A percentile compares a stretch with the other conserved stretches of the same genome.
These are phyloP conservation scores for Tetrapyrgos nigripes DNA, from an alignment of 1,284 basidiomycete genomes.

Conservation along the genomic window DNA sequence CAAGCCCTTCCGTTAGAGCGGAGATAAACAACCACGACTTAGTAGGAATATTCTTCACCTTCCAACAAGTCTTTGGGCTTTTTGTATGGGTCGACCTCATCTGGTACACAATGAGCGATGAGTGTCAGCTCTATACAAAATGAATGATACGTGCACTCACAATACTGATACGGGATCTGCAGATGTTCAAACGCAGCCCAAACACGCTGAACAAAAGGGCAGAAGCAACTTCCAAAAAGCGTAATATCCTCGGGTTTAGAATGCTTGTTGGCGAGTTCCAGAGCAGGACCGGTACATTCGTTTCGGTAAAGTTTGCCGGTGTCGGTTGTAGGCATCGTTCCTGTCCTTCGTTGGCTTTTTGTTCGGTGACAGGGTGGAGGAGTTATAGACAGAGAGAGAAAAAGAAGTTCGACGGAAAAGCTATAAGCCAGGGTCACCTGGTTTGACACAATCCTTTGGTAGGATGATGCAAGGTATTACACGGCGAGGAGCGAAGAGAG, in stretches of 20 bases:
- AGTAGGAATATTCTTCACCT: no score
- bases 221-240: slow-evolving; percentile 75
- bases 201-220: slow-evolving; percentile 77
- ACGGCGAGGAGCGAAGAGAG: no score
- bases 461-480: no score
- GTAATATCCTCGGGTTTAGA: slow-evolving; percentile 56
- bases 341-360: no score
- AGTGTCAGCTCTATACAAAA: not conserved
- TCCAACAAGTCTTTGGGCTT: slow-evolving; percentile 81
- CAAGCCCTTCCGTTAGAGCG: no score
- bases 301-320: slow-evolving; percentile 58
- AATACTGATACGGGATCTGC: slow-evolving; percentile 61
- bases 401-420: no score
- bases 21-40: no score
- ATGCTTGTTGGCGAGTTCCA: slow-evolving; percentile 58
- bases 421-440: no score
- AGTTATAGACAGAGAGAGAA: no score
- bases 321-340: slow-evolving; percentile 44
- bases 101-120: slow-evolving; percentile 38
- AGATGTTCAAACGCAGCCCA: slow-evolving; percentile 73
- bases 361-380: no score
- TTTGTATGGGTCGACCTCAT: slow-evolving; percentile 84
- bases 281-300: slow-evolving; percentile 64
- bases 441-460: no score
- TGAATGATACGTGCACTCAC: slow-evolving; percentile 18